Conservation (phyloP, 768 basidiomycete species). For the Auricularia cornea region DNA sequence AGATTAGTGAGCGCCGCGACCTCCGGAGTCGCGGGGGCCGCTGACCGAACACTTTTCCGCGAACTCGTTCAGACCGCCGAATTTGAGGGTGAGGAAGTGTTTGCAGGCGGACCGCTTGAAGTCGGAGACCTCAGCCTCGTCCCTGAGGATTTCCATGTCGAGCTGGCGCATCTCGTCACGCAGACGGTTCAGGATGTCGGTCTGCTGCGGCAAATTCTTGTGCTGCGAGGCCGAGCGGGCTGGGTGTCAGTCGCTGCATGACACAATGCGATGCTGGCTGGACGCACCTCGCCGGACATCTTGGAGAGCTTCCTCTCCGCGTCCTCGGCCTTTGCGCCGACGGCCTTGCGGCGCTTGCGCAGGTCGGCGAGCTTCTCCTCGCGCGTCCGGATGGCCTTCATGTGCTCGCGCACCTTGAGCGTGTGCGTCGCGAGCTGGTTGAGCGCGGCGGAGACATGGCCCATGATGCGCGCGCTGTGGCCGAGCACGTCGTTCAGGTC, state of each 20-base stretch:
- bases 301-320: constrained; percentile 85
- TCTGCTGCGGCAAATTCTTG: constrained; percentile 71
- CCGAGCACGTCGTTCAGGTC: constrained; percentile 76
- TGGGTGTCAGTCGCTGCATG: no score
- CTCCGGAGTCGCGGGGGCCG: not conserved
- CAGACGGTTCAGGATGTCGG: constrained; percentile 58
- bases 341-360: constrained; percentile 55
- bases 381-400: constrained; percentile 75
- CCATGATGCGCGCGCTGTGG: constrained; percentile 58
- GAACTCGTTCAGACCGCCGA: constrained; percentile 76
- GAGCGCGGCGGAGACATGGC: constrained; percentile 59
- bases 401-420: constrained; percentile 54
- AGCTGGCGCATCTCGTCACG: constrained; percentile 68
- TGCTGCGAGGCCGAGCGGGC: constrained; percentile 28
- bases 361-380: constrained; percentile 80
- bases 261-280: not conserved
- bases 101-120: constrained; percentile 68
- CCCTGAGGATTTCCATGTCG: constrained; percentile 76
- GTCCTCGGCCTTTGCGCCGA: constrained; percentile 64
- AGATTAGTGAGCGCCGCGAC: constrained; percentile 8
- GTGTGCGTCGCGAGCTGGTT: constrained; percentile 64
- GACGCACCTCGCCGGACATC: constrained; percentile 61
- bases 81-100: constrained; percentile 74
- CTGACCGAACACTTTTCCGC: constrained; percentile 66
- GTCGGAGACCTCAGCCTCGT: constrained; percentile 70